Base-by-base conservation (phyloP, 306 rosid species). In the Aeschynomene evenia region DNA sequence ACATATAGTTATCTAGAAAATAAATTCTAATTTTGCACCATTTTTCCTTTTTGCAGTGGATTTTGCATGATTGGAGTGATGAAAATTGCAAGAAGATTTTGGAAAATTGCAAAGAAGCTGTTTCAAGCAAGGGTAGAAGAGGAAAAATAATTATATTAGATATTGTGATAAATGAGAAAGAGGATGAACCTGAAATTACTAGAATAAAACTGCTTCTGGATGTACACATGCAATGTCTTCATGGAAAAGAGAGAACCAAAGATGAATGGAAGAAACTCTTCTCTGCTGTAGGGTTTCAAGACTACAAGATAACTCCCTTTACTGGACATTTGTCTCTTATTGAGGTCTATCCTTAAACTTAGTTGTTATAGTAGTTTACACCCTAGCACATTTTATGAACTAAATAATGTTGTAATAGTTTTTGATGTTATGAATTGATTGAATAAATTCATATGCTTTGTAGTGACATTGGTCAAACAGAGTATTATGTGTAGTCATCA, bases 131-230 rank as follows among this genome's bases (percentile, higher is more conserved):
- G 5, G 70, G 50, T 2, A 49, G 70, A 5, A 49, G 7, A 6
- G 83, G 86, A 22, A 86, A 83, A 67, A 82, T 81, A 8, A 59
- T 83, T 10, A 26, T 80, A 56, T 72, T 86, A 63, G 87, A 86
- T 13, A n/a, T 60, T 3, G 85, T 85, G 66, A 72, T 85, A 6
- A 66, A 77, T 2, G 60, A 70, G 11, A 54, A 70, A 3, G 3
- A 53, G 34, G 76, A 83, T 1, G 80, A 66, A 7, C 22, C 62
- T 1, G 57, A 73, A 39, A 14, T 77, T 6, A 73, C 69, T 1
- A 53, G 24, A 49, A 31, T 70, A 5, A 86, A 83, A 46, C 74
- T 83, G 4, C 49, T 37, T 2, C 54, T 51, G 23, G 82, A 88
- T 31, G 33, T 81, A 60, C 0, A 37, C 50, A 81, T 83, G 83